These are phyloP conservation scores for Neonectria punicea DNA, from an alignment of 2,329 filamentous ascomycete species.

Conservation along the genomic window DNA sequence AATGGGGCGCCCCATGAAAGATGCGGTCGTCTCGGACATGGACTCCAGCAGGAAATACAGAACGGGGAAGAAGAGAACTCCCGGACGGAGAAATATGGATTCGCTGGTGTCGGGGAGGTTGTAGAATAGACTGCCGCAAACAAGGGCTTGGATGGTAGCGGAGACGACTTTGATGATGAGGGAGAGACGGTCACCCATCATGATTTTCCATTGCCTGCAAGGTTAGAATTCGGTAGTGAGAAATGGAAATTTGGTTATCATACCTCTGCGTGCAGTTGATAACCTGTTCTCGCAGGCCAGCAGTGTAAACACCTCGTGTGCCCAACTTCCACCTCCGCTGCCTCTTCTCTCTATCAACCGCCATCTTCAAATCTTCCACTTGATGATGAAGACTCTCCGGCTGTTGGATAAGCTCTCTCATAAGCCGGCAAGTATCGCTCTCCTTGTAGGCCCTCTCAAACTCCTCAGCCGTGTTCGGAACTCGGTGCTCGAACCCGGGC, in stretches of 20 bases:
- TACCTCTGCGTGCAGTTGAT: slow-evolving; percentile 54
- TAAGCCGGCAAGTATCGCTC: slow-evolving; percentile 22
- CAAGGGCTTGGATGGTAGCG: slow-evolving; percentile 72
- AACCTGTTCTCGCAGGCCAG: slow-evolving; percentile 40
- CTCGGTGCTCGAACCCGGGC: slow-evolving; percentile 64
- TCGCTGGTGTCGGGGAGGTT: slow-evolving; percentile 64
- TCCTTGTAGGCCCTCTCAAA: slow-evolving; percentile 57
- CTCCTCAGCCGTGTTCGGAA: slow-evolving; percentile 71
- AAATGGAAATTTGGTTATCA: slow-evolving; percentile 45
- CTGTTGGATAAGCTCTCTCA: slow-evolving; percentile 37
- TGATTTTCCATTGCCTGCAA: slow-evolving; percentile 43
- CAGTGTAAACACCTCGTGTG: slow-evolving; percentile 40
- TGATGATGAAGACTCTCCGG: slow-evolving; percentile 48
- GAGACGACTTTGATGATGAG: slow-evolving; percentile 59
- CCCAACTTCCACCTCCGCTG: slow-evolving; percentile 28
- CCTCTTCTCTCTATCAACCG: slow-evolving; percentile 40
- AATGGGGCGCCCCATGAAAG: slow-evolving; percentile 46
- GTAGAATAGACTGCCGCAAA: slow-evolving; percentile 74
- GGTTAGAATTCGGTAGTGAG: slow-evolving; percentile 22
- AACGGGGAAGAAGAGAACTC: slow-evolving; percentile 48
- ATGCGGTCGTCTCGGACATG: slow-evolving; percentile 46
- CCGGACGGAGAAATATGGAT: slow-evolving; percentile 64
- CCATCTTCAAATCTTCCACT: slow-evolving; percentile 54
- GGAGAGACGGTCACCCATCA: slow-evolving; percentile 46
- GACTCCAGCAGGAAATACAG: slow-evolving; percentile 58